These are phyloP conservation scores for Raffaelea albimanens DNA, from an alignment of 2,329 filamentous ascomycete species.

Conservation along the genomic window DNA sequence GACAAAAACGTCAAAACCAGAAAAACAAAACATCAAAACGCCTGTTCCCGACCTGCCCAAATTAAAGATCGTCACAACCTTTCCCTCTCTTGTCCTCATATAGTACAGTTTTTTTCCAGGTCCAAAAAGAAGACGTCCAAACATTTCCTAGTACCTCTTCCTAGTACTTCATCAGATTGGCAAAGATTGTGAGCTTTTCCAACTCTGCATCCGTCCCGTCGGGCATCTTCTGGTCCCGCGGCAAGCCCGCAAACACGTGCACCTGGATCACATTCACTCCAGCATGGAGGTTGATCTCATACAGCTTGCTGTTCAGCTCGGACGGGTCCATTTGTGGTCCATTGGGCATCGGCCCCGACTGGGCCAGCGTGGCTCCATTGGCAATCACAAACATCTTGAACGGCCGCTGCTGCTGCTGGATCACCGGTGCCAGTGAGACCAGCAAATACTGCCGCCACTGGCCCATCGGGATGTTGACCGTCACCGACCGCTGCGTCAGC, in stretches of 20 bases:
- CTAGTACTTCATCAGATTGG: slow-evolving; percentile 53
- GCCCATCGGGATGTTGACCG: slow-evolving; percentile 57
- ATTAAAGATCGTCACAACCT: too few relatives aligned
- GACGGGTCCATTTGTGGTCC: slow-evolving; percentile 41
- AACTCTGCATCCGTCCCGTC: slow-evolving; percentile 59
- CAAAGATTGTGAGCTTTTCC: slow-evolving; percentile 69
- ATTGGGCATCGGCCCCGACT: slow-evolving; percentile 38
- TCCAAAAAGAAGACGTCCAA: neutral
- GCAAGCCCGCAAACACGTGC: slow-evolving; percentile 64
- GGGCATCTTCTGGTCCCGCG: slow-evolving; percentile 44
- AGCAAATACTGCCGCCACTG: slow-evolving; percentile 65
- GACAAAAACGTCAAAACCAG: too few relatives aligned
- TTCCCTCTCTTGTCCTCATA: too few relatives aligned
- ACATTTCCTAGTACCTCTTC: neutral
- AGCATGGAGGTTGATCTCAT: slow-evolving; percentile 60
- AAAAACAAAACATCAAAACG: too few relatives aligned
- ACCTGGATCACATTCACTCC: slow-evolving; percentile 74
- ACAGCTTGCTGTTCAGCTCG: slow-evolving; percentile 54
- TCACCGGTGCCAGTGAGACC: slow-evolving; percentile 51
- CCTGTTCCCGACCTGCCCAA: too few relatives aligned
- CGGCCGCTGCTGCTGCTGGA: slow-evolving; percentile 53
- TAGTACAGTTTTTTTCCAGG: too few relatives aligned
- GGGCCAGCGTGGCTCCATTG: slow-evolving; percentile 54
- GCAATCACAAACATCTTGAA: slow-evolving; percentile 69
- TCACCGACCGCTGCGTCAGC: slow-evolving; percentile 61